phyloP scores from a whole-genome alignment of 2,329 filamentous ascomycete genomes.

The Alternaria sp. region DNA sequence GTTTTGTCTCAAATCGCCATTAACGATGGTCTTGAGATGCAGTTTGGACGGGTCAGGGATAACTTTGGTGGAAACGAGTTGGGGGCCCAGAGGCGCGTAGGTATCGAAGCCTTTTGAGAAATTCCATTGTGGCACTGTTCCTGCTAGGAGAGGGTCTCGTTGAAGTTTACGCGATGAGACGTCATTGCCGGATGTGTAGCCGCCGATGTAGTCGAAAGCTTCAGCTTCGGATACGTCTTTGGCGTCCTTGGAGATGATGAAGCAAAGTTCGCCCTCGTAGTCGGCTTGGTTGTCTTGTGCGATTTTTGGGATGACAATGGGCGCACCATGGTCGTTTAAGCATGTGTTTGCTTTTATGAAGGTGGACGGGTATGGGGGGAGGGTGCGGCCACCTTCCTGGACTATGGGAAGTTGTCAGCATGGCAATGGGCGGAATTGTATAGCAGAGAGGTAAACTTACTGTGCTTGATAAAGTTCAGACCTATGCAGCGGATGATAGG shows the following conservation, averaged over 20 bases:
- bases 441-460: conserved; percentile 26
- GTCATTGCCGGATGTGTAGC: conserved; percentile 65
- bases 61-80: conserved; percentile 55
- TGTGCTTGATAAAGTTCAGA: conserved; percentile 68
- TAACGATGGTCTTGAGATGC: conserved; percentile 57
- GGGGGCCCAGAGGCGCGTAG: conserved; percentile 63
- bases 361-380: conserved; percentile 60
- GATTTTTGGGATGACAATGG: conserved; percentile 60
- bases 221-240: conserved; percentile 59
- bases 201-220: conserved; percentile 62
- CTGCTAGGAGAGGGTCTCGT: conserved; percentile 59
- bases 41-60: conserved; percentile 57
- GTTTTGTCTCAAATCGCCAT: conserved; percentile 60
- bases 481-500: conserved; percentile 68
- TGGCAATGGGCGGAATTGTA: neutral
- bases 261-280: conserved; percentile 51
- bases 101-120: conserved; percentile 68
- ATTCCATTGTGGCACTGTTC: conserved; percentile 64
- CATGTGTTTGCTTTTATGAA: conserved; percentile 61
- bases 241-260: conserved; percentile 63
- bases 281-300: conserved; percentile 60
- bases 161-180: conserved; percentile 64
- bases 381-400: conserved; percentile 60
- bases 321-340: conserved; percentile 51
- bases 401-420: conserved; percentile 47